Percentiles rank a stretch among this genome's conserved stretches.
Conservation (phyloP, 345 rosid species). For the Gossypium herbaceum region DNA sequence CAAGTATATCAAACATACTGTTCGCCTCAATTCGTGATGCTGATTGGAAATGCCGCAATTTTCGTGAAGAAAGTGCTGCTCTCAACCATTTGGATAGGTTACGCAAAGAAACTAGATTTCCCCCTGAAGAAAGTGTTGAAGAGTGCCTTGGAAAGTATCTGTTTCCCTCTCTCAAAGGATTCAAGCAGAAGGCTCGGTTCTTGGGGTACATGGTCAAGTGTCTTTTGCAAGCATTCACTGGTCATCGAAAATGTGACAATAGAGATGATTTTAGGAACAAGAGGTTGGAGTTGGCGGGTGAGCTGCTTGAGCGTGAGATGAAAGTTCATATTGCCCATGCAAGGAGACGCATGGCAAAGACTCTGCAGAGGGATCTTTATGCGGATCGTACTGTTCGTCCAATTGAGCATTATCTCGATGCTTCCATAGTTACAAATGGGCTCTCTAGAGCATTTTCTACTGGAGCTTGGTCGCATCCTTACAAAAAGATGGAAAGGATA, state of each 20-base stretch:
- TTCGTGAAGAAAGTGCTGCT: constrained; percentile 49
- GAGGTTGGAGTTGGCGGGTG: constrained; percentile 83
- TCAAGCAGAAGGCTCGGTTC: constrained; percentile 71
- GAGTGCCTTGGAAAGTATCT: constrained; percentile 54
- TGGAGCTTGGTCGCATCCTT: constrained; percentile 97
- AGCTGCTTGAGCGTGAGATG: constrained; percentile 80
- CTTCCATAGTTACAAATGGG: constrained; percentile 84
- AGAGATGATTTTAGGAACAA: constrained; percentile 84
- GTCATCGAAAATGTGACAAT: constrained; percentile 70
- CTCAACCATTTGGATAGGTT: constrained; percentile 32
- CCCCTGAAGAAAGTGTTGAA: constrained; percentile 59
- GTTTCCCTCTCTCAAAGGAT: constrained; percentile 60
- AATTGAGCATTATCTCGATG: constrained; percentile 80
- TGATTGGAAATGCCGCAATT: constrained; percentile 48
- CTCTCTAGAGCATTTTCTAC: constrained; percentile 92
- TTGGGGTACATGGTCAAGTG: constrained; percentile 90
- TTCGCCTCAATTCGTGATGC: constrained; percentile 67
- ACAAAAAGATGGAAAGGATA: constrained; percentile 70
- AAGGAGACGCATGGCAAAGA: constrained; percentile 63
- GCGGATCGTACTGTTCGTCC: constrained; percentile 56
- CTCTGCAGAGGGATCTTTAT: constrained; percentile 69
- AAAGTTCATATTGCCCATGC: constrained; percentile 73
- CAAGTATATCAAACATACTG: constrained; percentile 49
- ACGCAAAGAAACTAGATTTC: constrained; percentile 54
- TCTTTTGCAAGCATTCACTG: constrained; percentile 63